These are phyloP conservation scores for Lactarius psammicola DNA, from an alignment of 768 basidiomycete species.

Conservation along the genomic window DNA sequence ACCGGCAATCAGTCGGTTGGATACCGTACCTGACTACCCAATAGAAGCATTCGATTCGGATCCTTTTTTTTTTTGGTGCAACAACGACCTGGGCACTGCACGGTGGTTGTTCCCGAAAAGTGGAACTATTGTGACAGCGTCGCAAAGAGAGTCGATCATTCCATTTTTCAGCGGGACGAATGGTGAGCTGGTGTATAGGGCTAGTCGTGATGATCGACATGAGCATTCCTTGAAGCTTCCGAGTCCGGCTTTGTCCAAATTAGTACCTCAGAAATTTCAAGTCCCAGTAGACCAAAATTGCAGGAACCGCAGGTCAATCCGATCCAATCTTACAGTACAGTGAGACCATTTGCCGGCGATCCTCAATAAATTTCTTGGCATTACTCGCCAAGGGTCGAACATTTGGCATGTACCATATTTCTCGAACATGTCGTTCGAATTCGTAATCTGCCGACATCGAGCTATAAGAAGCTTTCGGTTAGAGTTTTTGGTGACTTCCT, in stretches of 20 bases:
- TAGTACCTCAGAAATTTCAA: too few relatives aligned
- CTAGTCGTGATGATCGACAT: too few relatives aligned
- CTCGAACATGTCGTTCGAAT: not conserved
- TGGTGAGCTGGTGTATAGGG: too few relatives aligned
- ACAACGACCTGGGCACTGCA: not conserved
- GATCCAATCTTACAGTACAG: not conserved
- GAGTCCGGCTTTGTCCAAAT: too few relatives aligned
- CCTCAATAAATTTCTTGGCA: too few relatives aligned
- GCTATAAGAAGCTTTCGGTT: too few relatives aligned
- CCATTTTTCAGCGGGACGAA: not conserved
- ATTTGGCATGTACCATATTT: too few relatives aligned
- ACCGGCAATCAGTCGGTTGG: not conserved
- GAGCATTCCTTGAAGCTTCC: too few relatives aligned
- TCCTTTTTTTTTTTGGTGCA: not conserved
- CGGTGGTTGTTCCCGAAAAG: not conserved
- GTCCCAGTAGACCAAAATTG: too few relatives aligned
- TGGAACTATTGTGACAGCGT: not conserved
- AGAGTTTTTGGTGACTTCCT: not conserved
- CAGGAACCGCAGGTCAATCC: too few relatives aligned
- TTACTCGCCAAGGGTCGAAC: too few relatives aligned
- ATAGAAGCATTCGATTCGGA: not conserved
- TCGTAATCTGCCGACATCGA: too few relatives aligned
- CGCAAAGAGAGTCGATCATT: not conserved
- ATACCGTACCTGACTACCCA: not conserved
- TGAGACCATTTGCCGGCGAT: not conserved